Evolutionary conservation across 2,329 filamentous ascomycete genomes (phyloP), one percentile per base, ranked within the genome.

Genomic region (Phaeosphaeriaceae sp.): DNA sequence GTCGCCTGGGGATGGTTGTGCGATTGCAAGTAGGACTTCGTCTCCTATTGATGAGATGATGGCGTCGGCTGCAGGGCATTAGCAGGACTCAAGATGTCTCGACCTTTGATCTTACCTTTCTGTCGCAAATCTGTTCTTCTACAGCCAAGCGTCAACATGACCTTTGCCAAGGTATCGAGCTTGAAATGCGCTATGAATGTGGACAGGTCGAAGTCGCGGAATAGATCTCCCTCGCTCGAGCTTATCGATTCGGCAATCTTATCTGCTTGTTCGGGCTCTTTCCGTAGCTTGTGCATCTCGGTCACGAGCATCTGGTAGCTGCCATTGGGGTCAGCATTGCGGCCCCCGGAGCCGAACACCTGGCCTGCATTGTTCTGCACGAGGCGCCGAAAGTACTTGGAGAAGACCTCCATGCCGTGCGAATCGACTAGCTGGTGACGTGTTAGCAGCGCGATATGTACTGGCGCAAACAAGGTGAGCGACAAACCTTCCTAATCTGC

Each of bases 371-470:
- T 97, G 81, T 90, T 89, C 79, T 90, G 91, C 75, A 99, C 88
- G 76, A 98, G 85, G 80, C 94, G 92, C 79, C 92, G 89, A 80
- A 99, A 96, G 80, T 95, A 97, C 83, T 93, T 96, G 60, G 92
- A 89, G 78, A 93, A 97, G 76, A 97, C 93, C 85, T 99, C 96
- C 94, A 99, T 99, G 76, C 93, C 93, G 93, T 96, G 90, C 73
- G 94, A 93, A 87, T 97, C 90, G 82, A 98, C 90, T 78, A 98
- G 89, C 91, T 97, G 65, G 53, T 13, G 21, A 42, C 25, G 40
- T 31, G 58, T 76, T 56, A 76, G 70, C 56, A 62, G 4, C 36
- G 36, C 36, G 36, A n/a, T n/a, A 7, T 40, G 17, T 17, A 40
- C 3, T 4, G 36, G 15, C 36, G 36, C 36, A 40, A 40, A 40